Percentiles rank a stretch among this genome's conserved stretches.
These are phyloP conservation scores for Lactarius pseudohatsudake DNA, from an alignment of 768 basidiomycete genomes.

Conservation along the genomic window DNA sequence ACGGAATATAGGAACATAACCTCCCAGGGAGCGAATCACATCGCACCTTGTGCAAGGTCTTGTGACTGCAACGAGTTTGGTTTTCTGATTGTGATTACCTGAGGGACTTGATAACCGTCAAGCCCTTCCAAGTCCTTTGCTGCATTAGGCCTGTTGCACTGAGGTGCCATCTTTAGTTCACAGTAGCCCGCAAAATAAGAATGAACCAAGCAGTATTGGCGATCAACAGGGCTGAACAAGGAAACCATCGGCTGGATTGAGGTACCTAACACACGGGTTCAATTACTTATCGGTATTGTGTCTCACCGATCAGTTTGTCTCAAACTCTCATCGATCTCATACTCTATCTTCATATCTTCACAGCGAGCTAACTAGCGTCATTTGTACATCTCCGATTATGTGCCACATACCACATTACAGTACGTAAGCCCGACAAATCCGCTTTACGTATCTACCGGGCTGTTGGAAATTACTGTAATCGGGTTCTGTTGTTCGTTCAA, in stretches of 20 bases:
- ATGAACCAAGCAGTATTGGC: background rate
- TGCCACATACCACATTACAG: background rate
- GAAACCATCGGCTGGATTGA: background rate
- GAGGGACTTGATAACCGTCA: background rate
- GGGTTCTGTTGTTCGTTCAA: background rate
- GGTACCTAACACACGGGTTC: too few species aligned
- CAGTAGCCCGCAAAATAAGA: background rate
- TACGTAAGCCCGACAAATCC: background rate
- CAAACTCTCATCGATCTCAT: background rate
- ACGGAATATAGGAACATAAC: background rate
- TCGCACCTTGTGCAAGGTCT: background rate
- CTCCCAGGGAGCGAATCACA: background rate
- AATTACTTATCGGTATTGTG: slow-evolving; percentile 1
- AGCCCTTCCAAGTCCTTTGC: background rate
- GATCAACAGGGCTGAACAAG: background rate
- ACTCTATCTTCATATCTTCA: background rate
- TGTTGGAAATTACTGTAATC: background rate
- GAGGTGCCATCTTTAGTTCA: background rate
- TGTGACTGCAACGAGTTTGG: slow-evolving; percentile 1
- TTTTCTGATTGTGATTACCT: background rate
- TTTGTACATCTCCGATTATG: background rate
- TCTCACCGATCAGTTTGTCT: background rate
- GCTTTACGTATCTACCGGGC: background rate
- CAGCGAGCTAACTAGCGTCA: background rate
- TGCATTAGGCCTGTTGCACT: background rate